phyloP scores from a whole-genome alignment of 2,329 filamentous ascomycete genomes.

The Ophiostoma piceae region DNA sequence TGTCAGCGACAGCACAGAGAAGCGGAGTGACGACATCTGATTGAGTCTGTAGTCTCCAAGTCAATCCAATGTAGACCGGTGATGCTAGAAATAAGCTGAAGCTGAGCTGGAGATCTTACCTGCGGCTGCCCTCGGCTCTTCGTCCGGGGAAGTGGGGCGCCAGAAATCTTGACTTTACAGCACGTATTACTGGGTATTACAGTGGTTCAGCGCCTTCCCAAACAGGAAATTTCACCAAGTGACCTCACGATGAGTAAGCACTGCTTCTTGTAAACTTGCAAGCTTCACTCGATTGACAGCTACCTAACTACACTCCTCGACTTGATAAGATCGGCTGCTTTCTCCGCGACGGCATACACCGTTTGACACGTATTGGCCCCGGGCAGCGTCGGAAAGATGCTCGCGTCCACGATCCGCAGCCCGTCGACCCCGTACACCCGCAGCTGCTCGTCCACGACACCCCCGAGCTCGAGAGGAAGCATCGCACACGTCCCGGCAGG shows the following conservation, averaged over 20 bases:
- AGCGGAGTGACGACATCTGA: slow-evolving; percentile 16
- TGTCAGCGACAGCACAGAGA: slow-evolving; percentile 16
- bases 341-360: slow-evolving; percentile 57
- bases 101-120: not conserved
- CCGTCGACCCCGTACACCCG: slow-evolving; percentile 24
- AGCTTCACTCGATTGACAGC: too few relatives aligned
- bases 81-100: not conserved
- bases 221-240: not conserved
- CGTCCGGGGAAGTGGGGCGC: slow-evolving; percentile 22
- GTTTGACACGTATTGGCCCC: slow-evolving; percentile 51
- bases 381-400: slow-evolving; percentile 23
- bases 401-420: slow-evolving; percentile 26
- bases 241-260: not conserved
- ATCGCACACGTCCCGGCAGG: slow-evolving; percentile 53
- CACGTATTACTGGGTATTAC: not conserved
- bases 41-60: not conserved
- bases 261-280: not conserved
- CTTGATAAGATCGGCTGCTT: slow-evolving; percentile 45
- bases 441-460: slow-evolving; percentile 44
- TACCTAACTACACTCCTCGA: too few relatives aligned
- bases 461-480: slow-evolving; percentile 46
- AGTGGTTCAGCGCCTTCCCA: not conserved
- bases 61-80: not conserved
- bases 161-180: not conserved
- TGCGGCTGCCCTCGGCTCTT: slow-evolving; percentile 21